These are phyloP conservation scores for Kregervanrija fluxuum DNA, from an alignment of 805 yeast species.

Conservation along the genomic window DNA sequence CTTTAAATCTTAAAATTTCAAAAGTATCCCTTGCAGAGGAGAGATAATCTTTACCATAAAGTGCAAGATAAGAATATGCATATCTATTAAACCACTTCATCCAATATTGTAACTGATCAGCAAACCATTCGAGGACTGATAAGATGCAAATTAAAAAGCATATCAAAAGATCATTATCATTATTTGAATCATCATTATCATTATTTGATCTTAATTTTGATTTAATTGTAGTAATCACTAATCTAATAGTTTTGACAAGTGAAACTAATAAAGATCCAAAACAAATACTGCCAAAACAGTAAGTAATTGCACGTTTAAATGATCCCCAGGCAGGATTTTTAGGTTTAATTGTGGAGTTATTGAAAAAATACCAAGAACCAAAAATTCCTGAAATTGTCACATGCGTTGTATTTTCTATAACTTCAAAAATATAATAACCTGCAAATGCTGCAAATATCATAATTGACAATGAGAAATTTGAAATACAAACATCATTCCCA, in stretches of 20 bases:
- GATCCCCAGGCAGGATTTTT: constrained; percentile 75
- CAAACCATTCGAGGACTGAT: constrained; percentile 64
- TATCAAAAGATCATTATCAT: constrained; percentile 44
- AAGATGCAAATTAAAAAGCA: constrained; percentile 37
- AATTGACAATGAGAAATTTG: constrained; percentile 20
- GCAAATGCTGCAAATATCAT: constrained; percentile 68
- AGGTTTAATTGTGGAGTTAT: constrained; percentile 49
- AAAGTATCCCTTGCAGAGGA: constrained; percentile 77
- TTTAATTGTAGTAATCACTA: constrained; percentile 44
- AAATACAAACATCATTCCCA: constrained; percentile 25
- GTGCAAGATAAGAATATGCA: constrained; percentile 80
- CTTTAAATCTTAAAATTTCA: constrained; percentile 68
- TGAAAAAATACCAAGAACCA: constrained; percentile 86
- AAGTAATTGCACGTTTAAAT: constrained; percentile 67
- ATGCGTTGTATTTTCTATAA: constrained; percentile 72
- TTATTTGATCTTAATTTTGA: constrained; percentile 26
- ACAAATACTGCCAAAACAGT: constrained; percentile 85
- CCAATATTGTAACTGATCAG: constrained; percentile 26
- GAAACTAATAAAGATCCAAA: constrained; percentile 76
- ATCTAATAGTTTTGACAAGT: constrained; percentile 56
- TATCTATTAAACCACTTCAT: constrained; percentile 84
- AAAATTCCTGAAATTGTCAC: constrained; percentile 76
- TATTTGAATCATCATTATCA: constrained; percentile 38
- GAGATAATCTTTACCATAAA: constrained; percentile 76
- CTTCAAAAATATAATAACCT: constrained; percentile 79